Evolutionary conservation across 768 basidiomycete genomes (phyloP).

Genomic region (Amanita phalloides): DNA sequence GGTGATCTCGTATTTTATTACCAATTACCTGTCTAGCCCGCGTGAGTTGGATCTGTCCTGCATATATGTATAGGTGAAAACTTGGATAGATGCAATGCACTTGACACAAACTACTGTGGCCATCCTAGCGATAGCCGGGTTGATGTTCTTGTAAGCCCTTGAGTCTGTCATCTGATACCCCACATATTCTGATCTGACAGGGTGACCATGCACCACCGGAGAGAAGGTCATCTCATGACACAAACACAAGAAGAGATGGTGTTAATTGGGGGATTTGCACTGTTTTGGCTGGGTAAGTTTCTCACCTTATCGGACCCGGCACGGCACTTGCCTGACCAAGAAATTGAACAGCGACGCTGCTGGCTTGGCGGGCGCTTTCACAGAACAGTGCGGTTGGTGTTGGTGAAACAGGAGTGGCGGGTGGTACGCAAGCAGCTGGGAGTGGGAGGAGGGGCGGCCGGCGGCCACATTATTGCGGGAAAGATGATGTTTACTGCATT

Average conservation of each 20-base stretch:
- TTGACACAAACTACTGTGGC: slow-evolving; percentile 69
- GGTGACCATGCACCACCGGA: slow-evolving; percentile 56
- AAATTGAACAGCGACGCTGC: slow-evolving; percentile 21
- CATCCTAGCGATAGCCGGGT: slow-evolving; percentile 49
- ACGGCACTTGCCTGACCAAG: neutral
- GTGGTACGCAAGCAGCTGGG: slow-evolving; percentile 7
- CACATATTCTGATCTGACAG: slow-evolving; percentile 22
- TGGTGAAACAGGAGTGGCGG: slow-evolving; percentile 12
- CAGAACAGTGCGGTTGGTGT: slow-evolving; percentile 15
- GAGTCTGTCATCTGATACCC: neutral
- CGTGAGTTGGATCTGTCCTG: slow-evolving; percentile 20
- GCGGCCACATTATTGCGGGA: slow-evolving; percentile 42
- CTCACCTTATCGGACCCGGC: neutral
- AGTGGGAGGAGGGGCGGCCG: neutral
- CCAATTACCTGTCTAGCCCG: slow-evolving; percentile 36
- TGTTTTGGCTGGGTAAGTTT: slow-evolving; percentile 67
- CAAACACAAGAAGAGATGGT: slow-evolving; percentile 66
- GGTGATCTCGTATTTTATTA: slow-evolving; percentile 37
- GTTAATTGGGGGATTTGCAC: slow-evolving; percentile 58
- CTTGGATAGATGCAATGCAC: slow-evolving; percentile 42
- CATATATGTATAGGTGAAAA: neutral
- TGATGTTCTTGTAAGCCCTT: slow-evolving; percentile 47
- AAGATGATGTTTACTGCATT: slow-evolving; percentile 55
- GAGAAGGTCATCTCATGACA: slow-evolving; percentile 49
- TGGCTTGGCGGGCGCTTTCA: slow-evolving; percentile 35